phyloP scores from a whole-genome alignment of 2,329 filamentous ascomycete genomes.

The Fusarium acutatum region DNA sequence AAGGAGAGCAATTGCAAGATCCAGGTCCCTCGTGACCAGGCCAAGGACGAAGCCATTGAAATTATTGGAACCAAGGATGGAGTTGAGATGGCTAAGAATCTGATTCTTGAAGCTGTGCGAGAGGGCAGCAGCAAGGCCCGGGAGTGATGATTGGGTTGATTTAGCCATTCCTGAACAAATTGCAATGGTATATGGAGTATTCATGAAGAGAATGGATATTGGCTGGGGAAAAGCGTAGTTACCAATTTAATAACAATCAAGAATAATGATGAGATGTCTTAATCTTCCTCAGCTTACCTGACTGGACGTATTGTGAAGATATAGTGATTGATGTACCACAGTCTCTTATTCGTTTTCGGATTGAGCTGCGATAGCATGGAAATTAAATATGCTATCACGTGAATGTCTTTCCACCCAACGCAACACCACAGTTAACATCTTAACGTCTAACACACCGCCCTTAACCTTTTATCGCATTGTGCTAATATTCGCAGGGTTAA shows the following conservation, averaged over 20 bases:
- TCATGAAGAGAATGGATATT: slow-evolving; percentile 19
- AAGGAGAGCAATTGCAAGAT: slow-evolving; percentile 94
- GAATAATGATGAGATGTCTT: slow-evolving; percentile 21
- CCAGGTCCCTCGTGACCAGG: slow-evolving; percentile 86
- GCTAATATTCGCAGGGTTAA: not conserved
- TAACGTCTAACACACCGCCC: slow-evolving; percentile 11
- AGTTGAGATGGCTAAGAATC: slow-evolving; percentile 85
- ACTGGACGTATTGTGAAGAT: not conserved
- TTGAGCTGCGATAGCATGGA: not conserved
- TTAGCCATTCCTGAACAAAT: slow-evolving; percentile 19
- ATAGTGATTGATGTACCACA: not conserved
- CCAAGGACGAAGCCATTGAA: slow-evolving; percentile 83
- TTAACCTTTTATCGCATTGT: not conserved
- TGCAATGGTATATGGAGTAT: slow-evolving; percentile 18
- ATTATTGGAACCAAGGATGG: slow-evolving; percentile 82
- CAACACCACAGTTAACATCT: not conserved
- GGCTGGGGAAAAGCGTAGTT: not conserved
- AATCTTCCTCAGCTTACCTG: not conserved
- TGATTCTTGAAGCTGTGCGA: slow-evolving; percentile 85
- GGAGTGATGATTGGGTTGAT: slow-evolving; percentile 37
- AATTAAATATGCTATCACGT: slow-evolving; percentile 32
- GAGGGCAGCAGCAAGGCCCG: slow-evolving; percentile 59
- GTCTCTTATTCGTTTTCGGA: slow-evolving; percentile 32
- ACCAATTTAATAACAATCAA: slow-evolving; percentile 28
- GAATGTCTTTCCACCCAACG: not conserved